These are phyloP conservation scores for Beauveria caledonica DNA, from an alignment of 2,329 filamentous ascomycete genomes.

Conservation along the genomic window DNA sequence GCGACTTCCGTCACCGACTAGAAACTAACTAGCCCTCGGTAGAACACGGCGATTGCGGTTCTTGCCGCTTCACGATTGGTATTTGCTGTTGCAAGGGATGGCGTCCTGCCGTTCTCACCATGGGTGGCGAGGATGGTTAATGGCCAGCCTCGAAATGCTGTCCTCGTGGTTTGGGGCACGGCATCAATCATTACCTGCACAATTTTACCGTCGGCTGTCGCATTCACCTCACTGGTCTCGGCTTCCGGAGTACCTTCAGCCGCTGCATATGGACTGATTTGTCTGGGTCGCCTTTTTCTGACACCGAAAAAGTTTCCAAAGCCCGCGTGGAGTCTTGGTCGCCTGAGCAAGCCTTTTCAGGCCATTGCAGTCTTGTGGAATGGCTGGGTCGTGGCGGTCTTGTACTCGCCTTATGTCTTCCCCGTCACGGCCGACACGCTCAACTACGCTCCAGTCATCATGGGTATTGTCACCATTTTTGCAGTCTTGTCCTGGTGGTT, in stretches of 20 bases:
- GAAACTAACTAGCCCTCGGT: not conserved
- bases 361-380: constrained; percentile 41
- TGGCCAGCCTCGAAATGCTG: constrained; percentile 52
- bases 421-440: constrained; percentile 34
- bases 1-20: not conserved
- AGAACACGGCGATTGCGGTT: constrained; percentile 52
- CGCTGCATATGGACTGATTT: constrained; percentile 44
- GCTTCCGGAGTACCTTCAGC: constrained; percentile 44
- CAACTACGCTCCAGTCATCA: constrained; percentile 44
- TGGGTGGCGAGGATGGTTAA: constrained; percentile 48
- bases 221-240: constrained; percentile 46
- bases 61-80: constrained; percentile 53
- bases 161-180: constrained; percentile 49
- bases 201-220: constrained; percentile 45
- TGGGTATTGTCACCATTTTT: constrained; percentile 39
- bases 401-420: constrained; percentile 38
- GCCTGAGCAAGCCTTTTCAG: constrained; percentile 37
- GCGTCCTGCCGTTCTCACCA: constrained; percentile 48
- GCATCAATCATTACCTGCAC: constrained; percentile 49
- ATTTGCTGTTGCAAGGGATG: constrained; percentile 54
- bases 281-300: constrained; percentile 36
- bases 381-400: constrained; percentile 38
- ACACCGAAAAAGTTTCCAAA: constrained; percentile 40
- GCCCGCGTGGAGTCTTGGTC: constrained; percentile 37
- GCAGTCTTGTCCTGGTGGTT: constrained; percentile 39